phyloP scores from a whole-genome alignment of 2,329 filamentous ascomycete genomes.

The Metarhizium brunneum region DNA sequence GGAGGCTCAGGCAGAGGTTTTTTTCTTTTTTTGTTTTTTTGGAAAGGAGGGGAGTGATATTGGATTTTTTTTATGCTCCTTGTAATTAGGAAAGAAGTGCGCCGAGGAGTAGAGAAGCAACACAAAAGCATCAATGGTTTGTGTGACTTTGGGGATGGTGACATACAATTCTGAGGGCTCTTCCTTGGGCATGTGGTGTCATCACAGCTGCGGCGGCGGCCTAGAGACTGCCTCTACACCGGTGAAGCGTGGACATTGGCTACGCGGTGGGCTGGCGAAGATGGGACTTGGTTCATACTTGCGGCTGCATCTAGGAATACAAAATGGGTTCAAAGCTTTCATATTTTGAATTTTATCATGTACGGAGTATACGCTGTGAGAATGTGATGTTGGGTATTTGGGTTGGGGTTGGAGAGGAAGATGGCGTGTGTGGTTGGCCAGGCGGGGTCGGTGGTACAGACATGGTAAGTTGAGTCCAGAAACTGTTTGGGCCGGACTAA shows the following conservation, averaged over 20 bases:
- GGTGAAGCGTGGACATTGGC: background rate
- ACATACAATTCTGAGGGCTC: background rate
- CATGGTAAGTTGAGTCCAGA: too few relatives aligned
- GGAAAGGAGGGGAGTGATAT: conserved; percentile 2
- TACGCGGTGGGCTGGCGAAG: background rate
- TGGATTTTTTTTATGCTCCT: conserved; percentile 4
- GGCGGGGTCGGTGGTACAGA: too few relatives aligned
- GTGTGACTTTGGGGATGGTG: background rate
- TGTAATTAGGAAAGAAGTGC: conserved; percentile 4
- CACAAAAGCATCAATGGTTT: background rate
- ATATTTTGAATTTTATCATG: background rate
- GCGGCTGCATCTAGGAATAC: background rate
- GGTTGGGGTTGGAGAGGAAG: too few relatives aligned
- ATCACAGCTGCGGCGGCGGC: background rate
- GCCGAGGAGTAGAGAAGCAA: background rate
- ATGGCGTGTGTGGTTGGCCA: too few relatives aligned
- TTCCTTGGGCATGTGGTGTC: background rate
- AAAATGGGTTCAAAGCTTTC: background rate
- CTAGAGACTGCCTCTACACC: background rate
- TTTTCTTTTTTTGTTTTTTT: background rate
- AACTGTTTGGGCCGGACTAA: too few relatives aligned
- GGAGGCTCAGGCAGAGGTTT: conserved; percentile 19
- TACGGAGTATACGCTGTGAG: too few relatives aligned
- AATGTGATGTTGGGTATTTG: too few relatives aligned
- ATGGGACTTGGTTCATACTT: background rate